These are phyloP conservation scores for Sporormia fimetaria DNA, from an alignment of 495 filamentous ascomycete genomes.

Conservation along the genomic window DNA sequence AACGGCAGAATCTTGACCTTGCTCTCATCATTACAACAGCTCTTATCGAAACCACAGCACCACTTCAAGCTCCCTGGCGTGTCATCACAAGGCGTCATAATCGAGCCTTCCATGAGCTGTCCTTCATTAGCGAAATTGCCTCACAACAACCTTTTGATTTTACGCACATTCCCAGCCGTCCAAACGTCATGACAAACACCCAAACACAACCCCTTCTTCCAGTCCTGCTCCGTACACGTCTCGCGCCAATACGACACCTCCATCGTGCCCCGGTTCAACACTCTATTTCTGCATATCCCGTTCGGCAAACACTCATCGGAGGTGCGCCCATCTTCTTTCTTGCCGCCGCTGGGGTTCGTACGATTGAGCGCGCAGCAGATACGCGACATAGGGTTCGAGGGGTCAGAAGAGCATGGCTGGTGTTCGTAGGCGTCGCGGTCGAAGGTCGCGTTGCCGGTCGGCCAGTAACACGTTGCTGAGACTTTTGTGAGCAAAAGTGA, in stretches of 20 bases:
- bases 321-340: slow-evolving; percentile 1
- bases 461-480: slow-evolving; percentile 8
- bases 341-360: slow-evolving; percentile 1
- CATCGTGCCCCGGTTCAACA: not conserved
- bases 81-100: slow-evolving; percentile 5
- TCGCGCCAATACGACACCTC: slow-evolving; percentile 4
- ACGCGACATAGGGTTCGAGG: not conserved
- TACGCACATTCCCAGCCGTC: slow-evolving; percentile 1
- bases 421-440: slow-evolving; percentile 1
- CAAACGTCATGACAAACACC: slow-evolving; percentile 3
- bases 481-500: too few species aligned
- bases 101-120: not conserved
- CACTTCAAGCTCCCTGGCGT: not conserved
- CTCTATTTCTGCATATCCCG: slow-evolving; percentile 2
- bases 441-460: slow-evolving; percentile 1
- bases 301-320: slow-evolving; percentile 7
- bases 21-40: not conserved
- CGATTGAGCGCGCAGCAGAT: slow-evolving; percentile 11
- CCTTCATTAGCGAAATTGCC: not conserved
- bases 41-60: slow-evolving; percentile 3
- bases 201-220: slow-evolving; percentile 3
- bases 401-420: slow-evolving; percentile 10
- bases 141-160: not conserved
- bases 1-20: slow-evolving; percentile 2
- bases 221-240: slow-evolving; percentile 2